Conservation (phyloP, 2,329 filamentous ascomycete species). For the Lachnellula hyalina region DNA sequence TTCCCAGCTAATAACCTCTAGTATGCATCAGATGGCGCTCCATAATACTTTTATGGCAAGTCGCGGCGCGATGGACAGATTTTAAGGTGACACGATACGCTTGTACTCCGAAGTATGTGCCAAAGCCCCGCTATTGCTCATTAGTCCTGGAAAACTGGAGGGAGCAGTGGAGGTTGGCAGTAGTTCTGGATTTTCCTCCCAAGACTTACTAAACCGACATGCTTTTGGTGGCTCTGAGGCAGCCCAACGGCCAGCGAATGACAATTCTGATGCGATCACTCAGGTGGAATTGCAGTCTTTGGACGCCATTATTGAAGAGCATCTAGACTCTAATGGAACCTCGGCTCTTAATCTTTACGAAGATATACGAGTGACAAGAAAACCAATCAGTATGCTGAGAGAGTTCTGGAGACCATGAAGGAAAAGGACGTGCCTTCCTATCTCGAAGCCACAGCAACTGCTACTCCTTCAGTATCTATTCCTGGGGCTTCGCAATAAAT, state of each 20-base stretch:
- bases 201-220: background rate
- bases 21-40: background rate
- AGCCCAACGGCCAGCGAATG: background rate
- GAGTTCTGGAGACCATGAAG: background rate
- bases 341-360: background rate
- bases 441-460: background rate
- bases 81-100: background rate
- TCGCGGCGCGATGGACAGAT: background rate
- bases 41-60: background rate
- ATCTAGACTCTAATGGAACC: background rate
- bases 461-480: background rate
- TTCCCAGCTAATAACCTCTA: background rate
- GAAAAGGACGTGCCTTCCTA: background rate
- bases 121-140: background rate
- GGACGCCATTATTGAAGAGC: background rate
- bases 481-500: no score
- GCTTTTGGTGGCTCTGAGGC: background rate
- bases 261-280: background rate
- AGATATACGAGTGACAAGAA: background rate
- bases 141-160: background rate
- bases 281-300: background rate
- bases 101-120: background rate
- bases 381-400: background rate
- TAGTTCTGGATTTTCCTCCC: background rate
- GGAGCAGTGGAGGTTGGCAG: background rate